Evolutionary conservation across 2,329 filamentous ascomycete species (phyloP), one percentile per base, ranked within the genome.

Genomic region (Chrysoporthe cubensis): DNA sequence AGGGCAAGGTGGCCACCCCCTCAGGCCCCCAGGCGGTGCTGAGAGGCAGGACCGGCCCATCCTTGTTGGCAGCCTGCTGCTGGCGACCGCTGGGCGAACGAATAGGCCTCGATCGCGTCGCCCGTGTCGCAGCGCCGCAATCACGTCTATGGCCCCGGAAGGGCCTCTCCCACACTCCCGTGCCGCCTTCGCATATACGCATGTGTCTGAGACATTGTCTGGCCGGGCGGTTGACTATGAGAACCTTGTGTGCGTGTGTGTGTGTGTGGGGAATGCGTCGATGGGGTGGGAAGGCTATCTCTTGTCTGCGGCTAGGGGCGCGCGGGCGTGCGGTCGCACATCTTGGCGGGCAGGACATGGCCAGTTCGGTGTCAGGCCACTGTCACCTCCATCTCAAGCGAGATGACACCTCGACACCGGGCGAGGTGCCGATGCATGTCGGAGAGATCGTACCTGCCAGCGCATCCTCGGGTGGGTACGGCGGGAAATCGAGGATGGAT

Each of bases 231-330:
- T 37, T n/a, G n/a, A 32, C 58, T n/a, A 26, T 46, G n/a, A 61
- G 52, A 18, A 34, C 32, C 4, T 21, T 37, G 26, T 2, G 13
- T 32, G 52, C 37, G 14, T 57, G 52, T 57, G 52, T 34, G 52
- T 26, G 26, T 52, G 56, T 11, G 57, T 16, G 57, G n/a, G 16
- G 40, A 37, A 44, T 26, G 40, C n/a, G 57, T n/a, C 34, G 9
- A 37, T n/a, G 37, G 57, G 40, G 42, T n/a, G 37, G 54, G 16
- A 42, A 40, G 37, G 26, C 16, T 21, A 37, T 60, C 43, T 61
- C 26, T 37, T 3, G 26, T 48, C 65, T 68, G 64, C 52, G 64
- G 64, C 63, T 66, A 68, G 59, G 66, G 62, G 62, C 61, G 66
- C 57, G 54, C 52, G 43, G 54, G 21, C 56, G 63, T 46, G 37